A percentile compares a stretch with the other conserved stretches of the same genome.
These are phyloP conservation scores for Aspergillus sp. DNA, from an alignment of 2,329 filamentous ascomycete species.

Conservation along the genomic window DNA sequence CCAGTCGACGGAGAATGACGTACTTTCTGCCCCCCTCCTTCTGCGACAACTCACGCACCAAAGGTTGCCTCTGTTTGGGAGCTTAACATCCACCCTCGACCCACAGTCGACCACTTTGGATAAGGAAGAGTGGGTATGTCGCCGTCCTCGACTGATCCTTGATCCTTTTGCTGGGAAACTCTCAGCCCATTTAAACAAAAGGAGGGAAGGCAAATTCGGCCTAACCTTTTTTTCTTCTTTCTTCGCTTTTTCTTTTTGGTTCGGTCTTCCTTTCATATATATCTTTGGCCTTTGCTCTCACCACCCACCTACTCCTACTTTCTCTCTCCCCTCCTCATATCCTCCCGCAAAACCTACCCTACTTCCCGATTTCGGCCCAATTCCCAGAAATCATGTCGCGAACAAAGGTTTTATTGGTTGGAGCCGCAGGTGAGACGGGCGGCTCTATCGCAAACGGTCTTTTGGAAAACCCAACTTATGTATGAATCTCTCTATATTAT, in stretches of 20 bases:
- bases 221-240: neutral
- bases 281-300: conserved; percentile 14
- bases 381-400: conserved; percentile 30
- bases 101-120: conserved; percentile 31
- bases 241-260: neutral
- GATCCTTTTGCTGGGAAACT: neutral
- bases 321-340: conserved; percentile 3
- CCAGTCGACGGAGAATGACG: neutral
- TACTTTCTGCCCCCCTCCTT: conserved; percentile 8
- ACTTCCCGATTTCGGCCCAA: conserved; percentile 2
- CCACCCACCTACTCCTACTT: conserved; percentile 7
- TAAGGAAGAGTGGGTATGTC: conserved; percentile 34
- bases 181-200: conserved; percentile 4
- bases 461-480: conserved; percentile 29
- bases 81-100: conserved; percentile 32
- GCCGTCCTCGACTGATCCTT: conserved; percentile 28
- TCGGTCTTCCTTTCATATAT: neutral
- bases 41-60: conserved; percentile 11
- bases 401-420: conserved; percentile 39
- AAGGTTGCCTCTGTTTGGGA: conserved; percentile 13
- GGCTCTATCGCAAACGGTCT: conserved; percentile 39
- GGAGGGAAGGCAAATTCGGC: neutral
- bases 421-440: conserved; percentile 42
- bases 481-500: conserved; percentile 8
- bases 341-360: neutral